A percentile compares a stretch with the other conserved stretches of the same genome.
phyloP scores from a whole-genome alignment of 768 basidiomycete genomes.

The Auricularia sp. region DNA sequence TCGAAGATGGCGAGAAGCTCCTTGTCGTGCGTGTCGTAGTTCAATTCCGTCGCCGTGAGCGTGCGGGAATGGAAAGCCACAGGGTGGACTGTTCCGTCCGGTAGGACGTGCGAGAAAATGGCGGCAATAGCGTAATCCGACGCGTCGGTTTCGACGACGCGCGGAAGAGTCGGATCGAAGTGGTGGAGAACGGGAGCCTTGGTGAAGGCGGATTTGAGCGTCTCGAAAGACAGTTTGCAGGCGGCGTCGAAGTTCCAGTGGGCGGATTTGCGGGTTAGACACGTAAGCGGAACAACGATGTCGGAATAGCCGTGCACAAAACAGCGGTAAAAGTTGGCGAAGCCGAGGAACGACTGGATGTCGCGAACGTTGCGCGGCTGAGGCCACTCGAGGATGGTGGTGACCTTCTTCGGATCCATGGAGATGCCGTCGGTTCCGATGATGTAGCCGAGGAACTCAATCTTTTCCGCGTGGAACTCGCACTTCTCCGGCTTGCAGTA shows the following conservation, averaged over 20 bases:
- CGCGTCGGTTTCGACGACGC: constrained; percentile 18
- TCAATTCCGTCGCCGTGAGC: constrained; percentile 26
- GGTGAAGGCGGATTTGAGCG: constrained; percentile 20
- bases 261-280: constrained; percentile 18
- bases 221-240: constrained; percentile 19
- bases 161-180: background rate
- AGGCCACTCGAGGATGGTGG: constrained; percentile 30
- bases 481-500: constrained; percentile 30
- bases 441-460: constrained; percentile 35
- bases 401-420: constrained; percentile 34
- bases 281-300: constrained; percentile 24
- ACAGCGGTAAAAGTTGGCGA: constrained; percentile 24
- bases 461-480: constrained; percentile 26
- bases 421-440: constrained; percentile 21
- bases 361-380: constrained; percentile 22
- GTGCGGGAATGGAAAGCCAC: constrained; percentile 30
- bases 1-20: constrained; percentile 39
- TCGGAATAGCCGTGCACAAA: constrained; percentile 26
- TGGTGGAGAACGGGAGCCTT: constrained; percentile 22
- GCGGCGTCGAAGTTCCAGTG: constrained; percentile 13
- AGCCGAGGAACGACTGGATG: constrained; percentile 23
- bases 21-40: constrained; percentile 44
- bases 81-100: constrained; percentile 22
- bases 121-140: constrained; percentile 22
- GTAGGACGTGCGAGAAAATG: constrained; percentile 10